Percentiles rank a stretch among this genome's conserved stretches.
phyloP scores from a whole-genome alignment of 2,329 filamentous ascomycete species.

The Ceratocystiopsis sp. region DNA sequence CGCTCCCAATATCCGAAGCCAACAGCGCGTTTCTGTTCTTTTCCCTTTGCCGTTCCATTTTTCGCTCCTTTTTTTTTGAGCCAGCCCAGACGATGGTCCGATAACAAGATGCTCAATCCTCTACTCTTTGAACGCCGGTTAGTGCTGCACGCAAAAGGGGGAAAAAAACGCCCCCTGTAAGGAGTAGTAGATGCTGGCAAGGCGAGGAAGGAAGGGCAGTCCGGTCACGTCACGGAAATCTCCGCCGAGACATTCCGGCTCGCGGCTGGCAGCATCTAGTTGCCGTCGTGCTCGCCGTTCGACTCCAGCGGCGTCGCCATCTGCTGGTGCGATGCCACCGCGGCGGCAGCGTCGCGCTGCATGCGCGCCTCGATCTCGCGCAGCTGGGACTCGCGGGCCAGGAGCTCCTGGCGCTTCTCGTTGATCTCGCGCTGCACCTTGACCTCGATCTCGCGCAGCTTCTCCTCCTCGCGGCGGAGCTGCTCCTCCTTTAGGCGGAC shows the following conservation, averaged over 20 bases:
- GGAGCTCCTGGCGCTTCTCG: conserved; percentile 95
- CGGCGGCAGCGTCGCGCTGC: conserved; percentile 61
- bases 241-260: conserved; percentile 1
- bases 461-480: conserved; percentile 97
- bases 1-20: background rate
- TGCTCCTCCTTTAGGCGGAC: conserved; percentile 99
- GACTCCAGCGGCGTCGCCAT: conserved; percentile 23
- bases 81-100: too few species aligned
- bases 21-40: too few species aligned
- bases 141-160: too few species aligned
- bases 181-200: too few species aligned
- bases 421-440: conserved; percentile 99
- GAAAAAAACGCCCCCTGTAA: too few species aligned
- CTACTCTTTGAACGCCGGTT: too few species aligned
- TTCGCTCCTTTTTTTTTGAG: background rate
- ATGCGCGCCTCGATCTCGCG: conserved; percentile 98
- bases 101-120: too few species aligned
- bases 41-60: too few species aligned
- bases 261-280: conserved; percentile 17
- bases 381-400: conserved; percentile 94
- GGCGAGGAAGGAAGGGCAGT: too few species aligned
- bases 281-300: conserved; percentile 38
- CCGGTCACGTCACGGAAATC: conserved; percentile 4
- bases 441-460: conserved; percentile 96
- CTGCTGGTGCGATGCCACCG: conserved; percentile 22